Evolutionary conservation across 2,329 filamentous ascomycete genomes (phyloP), one percentile per base, ranked within the genome.

Genomic region (Tympanopsis confertula): DNA sequence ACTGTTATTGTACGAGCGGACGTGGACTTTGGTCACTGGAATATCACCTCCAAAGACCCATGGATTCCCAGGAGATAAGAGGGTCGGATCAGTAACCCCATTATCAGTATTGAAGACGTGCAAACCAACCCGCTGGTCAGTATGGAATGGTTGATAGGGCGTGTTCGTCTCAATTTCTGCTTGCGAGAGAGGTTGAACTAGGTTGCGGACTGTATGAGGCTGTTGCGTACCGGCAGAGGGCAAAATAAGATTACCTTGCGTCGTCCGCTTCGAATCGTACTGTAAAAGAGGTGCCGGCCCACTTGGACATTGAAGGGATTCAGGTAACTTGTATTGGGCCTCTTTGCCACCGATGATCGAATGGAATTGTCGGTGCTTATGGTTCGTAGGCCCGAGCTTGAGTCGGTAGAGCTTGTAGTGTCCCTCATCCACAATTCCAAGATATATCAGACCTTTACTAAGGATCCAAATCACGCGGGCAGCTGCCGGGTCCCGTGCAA

Each of bases 61-160:
- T n/a, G 51, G 53, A n/a, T 51, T 53, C 17, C 43, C 42, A 30
- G 48, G 14, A 36, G n/a, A 24, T 28, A 35, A 20, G 20, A 24
- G 18, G 26, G 32, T 28, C 13, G 35, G 14, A 42, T 38, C 39
- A 29, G 13, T 15, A 20, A 42, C 28, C 18, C 45, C 42, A 14
- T 41, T 20, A 13, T 42, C 37, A 39, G 39, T 36, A 22, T 49
- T 43, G 49, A 68, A 71, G 3, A 70, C 58, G 40, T 68, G 69
- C 14, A 78, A 59, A 32, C 61, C 68, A 20, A 80, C 71, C 12
- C 74, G 62, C 19, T 64, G 62, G 43, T 79, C 73, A 0, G 74
- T 73, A 47, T 80, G 75, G 54, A 80, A 79, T 1, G 76, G 75
- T 44, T 78, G 74, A 44, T 77, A 79, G 1, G 75, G 71, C 3